Conservation (phyloP, 2,329 filamentous ascomycete species). For the Aureobasidium sp. region DNA sequence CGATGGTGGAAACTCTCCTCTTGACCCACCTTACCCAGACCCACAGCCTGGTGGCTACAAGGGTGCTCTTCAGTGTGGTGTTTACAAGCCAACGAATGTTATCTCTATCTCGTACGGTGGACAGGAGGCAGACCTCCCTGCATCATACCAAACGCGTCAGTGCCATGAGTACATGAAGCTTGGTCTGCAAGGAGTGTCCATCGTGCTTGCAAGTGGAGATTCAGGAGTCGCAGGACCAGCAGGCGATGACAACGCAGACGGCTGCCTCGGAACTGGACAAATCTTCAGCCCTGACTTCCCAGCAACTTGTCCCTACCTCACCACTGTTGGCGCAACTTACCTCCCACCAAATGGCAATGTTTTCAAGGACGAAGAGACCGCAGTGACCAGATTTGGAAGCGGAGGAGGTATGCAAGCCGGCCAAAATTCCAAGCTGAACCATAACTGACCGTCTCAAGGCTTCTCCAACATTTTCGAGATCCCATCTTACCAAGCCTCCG, state of each 20-base stretch:
- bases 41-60: slow-evolving; percentile 41
- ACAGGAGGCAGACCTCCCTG: slow-evolving; percentile 50
- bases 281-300: slow-evolving; percentile 39
- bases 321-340: slow-evolving; percentile 32
- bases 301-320: slow-evolving; percentile 38
- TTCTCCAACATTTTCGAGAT: slow-evolving; percentile 27
- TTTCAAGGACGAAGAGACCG: slow-evolving; percentile 28
- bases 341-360: slow-evolving; percentile 25
- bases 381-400: slow-evolving; percentile 32
- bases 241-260: slow-evolving; percentile 29
- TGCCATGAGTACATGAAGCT: slow-evolving; percentile 57
- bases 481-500: slow-evolving; percentile 28
- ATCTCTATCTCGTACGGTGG: slow-evolving; percentile 53
- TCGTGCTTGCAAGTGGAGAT: slow-evolving; percentile 56
- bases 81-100: slow-evolving; percentile 47
- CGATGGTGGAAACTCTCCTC: slow-evolving; percentile 40
- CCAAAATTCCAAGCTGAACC: not conserved
- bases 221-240: slow-evolving; percentile 45
- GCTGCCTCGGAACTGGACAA: slow-evolving; percentile 36
- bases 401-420: slow-evolving; percentile 23
- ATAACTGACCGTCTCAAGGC: slow-evolving; percentile 16
- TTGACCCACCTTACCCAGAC: slow-evolving; percentile 45
- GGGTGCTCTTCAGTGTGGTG: slow-evolving; percentile 36
- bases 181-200: slow-evolving; percentile 53
- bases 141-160: slow-evolving; percentile 49